Evolutionary conservation across 371 early-diverging fungal genomes (phyloP).

Genomic region (Haplosporangium sp.): DNA sequence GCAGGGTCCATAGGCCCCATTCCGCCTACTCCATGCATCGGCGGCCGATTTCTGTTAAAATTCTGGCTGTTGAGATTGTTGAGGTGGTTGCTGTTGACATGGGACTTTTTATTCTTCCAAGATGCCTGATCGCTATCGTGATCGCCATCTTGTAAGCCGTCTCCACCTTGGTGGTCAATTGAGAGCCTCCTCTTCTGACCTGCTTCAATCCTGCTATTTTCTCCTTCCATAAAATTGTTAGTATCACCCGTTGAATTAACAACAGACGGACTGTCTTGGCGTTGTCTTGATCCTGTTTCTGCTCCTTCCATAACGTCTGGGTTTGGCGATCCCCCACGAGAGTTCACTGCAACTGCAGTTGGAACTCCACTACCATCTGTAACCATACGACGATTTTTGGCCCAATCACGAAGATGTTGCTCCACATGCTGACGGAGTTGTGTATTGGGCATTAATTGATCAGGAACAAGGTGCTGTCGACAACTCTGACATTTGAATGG

Average conservation of each 20-base stretch:
- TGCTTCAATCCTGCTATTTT: constrained; percentile 1
- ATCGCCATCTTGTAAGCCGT: constrained; percentile 8
- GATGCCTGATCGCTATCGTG: constrained; percentile 40
- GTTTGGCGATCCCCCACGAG: constrained; percentile 34
- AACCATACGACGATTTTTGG: constrained; percentile 42
- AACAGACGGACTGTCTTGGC: constrained; percentile 6
- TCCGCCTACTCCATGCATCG: constrained; percentile 25
- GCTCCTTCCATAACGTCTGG: constrained; percentile 6
- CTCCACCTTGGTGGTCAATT: constrained; percentile 20
- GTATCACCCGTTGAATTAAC: constrained; percentile 9
- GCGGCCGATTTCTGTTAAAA: constrained; percentile 33
- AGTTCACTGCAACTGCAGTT: neutral
- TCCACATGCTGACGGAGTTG: constrained; percentile 64
- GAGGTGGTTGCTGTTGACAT: constrained; percentile 22
- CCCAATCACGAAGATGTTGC: constrained; percentile 60
- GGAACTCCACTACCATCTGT: constrained; percentile 5
- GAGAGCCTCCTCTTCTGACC: constrained; percentile 35
- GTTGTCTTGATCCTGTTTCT: constrained; percentile 6
- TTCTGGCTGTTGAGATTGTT: constrained; percentile 35
- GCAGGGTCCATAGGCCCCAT: constrained; percentile 28
- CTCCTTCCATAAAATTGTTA: constrained; percentile 8
- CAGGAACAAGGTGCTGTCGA: constrained; percentile 61
- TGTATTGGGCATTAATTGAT: constrained; percentile 63
- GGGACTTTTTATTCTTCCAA: constrained; percentile 52
- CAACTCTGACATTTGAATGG: constrained; percentile 72